Conservation (phyloP, 1,284 basidiomycete species). For the Heterobasidion irregulare region DNA sequence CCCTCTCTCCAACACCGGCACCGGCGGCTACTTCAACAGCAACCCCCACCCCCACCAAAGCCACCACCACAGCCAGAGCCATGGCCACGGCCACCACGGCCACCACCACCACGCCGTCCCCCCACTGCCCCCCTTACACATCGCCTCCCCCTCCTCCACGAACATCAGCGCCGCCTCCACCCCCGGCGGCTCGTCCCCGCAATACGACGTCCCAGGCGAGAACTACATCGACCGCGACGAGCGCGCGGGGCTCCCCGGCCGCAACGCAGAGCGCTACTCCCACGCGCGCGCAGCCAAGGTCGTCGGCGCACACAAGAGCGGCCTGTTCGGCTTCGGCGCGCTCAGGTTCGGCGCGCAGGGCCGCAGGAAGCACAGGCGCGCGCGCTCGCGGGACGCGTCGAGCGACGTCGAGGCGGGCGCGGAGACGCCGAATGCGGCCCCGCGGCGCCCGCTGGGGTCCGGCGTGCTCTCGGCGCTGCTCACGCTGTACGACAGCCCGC, state of each 20-base stretch:
- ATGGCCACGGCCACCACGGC: background rate
- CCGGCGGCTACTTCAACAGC: background rate
- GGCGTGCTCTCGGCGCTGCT: conserved; percentile 48
- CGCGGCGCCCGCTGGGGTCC: conserved; percentile 18
- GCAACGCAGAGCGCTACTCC: conserved; percentile 11
- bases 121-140: background rate
- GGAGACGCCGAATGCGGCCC: conserved; percentile 13
- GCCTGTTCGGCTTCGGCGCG: conserved; percentile 6
- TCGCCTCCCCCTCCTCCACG: conserved; percentile 3
- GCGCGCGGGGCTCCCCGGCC: conserved; percentile 22
- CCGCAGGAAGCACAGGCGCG: background rate
- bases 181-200: background rate
- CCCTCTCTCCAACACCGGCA: background rate
- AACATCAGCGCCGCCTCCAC: background rate
- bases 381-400: background rate
- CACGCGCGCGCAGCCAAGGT: conserved; percentile 11
- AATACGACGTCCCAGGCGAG: conserved; percentile 18
- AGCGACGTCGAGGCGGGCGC: conserved; percentile 19
- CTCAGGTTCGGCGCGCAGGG: conserved; percentile 13
- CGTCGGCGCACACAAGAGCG: conserved; percentile 15
- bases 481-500: conserved; percentile 38
- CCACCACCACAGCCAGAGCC: background rate
- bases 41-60: background rate
- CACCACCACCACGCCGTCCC: background rate
- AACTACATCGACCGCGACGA: conserved; percentile 22